Conservation (phyloP, 1,284 basidiomycete species). For the Apiotrichum veenhuisii region DNA sequence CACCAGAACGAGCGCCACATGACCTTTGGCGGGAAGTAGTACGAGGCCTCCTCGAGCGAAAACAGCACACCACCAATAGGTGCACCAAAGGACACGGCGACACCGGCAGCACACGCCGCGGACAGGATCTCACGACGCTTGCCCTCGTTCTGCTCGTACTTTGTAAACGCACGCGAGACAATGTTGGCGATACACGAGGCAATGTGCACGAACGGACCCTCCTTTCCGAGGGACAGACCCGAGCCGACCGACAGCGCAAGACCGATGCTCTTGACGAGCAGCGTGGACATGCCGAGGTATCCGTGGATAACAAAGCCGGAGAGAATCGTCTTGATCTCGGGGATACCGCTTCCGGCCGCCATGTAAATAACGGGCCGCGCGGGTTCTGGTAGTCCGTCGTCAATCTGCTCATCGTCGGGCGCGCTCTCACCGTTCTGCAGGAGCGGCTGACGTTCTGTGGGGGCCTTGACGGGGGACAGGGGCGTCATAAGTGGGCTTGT, state of each 20-base stretch:
- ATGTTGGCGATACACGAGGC: conserved; percentile 94
- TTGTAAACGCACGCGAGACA: conserved; percentile 75
- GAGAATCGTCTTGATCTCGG: conserved; percentile 94
- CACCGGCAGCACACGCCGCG: conserved; percentile 72
- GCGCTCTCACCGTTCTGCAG: conserved; percentile 3
- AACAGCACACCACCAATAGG: conserved; percentile 91
- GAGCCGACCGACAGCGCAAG: conserved; percentile 86
- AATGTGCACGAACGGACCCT: conserved; percentile 96
- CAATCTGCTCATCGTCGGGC: conserved; percentile 3
- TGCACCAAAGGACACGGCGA: conserved; percentile 69
- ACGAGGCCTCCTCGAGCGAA: conserved; percentile 88
- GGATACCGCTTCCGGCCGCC: conserved; percentile 92
- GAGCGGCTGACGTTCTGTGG: conserved; percentile 29
- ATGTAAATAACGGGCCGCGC: conserved; percentile 74
- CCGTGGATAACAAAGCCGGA: conserved; percentile 97
- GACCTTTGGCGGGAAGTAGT: conserved; percentile 89
- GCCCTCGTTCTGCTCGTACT: conserved; percentile 94
- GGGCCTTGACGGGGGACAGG: conserved; percentile 16
- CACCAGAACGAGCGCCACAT: conserved; percentile 95
- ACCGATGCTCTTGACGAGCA: conserved; percentile 88
- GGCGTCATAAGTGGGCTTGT: conserved; percentile 7
- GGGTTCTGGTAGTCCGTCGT: conserved; percentile 12
- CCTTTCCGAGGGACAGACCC: conserved; percentile 83
- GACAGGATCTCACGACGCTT: conserved; percentile 89
- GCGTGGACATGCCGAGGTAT: conserved; percentile 82